Evolutionary conservation across 805 yeast species (phyloP), one percentile per base, ranked within the genome.

Genomic region (Lachancea dasiensis): DNA sequence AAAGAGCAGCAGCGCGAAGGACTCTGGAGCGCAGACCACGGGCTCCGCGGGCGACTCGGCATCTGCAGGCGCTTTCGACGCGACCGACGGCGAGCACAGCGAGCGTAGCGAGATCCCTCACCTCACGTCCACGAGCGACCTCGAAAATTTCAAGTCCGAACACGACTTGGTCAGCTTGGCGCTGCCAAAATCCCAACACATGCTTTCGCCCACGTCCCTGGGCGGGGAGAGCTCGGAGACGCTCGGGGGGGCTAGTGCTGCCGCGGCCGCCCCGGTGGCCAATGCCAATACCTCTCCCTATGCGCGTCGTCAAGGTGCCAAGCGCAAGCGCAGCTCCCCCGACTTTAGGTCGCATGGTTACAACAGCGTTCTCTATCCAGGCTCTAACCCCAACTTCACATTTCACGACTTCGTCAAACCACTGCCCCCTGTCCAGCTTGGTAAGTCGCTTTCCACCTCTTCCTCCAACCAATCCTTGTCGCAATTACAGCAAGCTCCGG

Each of bases 141-240:
- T 34, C 23, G 45, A 41, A 17, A 34, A 26, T 19, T 22, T 25
- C 19, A 23, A 31, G 13, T 16, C 34, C 8, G 28, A 34, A 17
- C 34, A 31, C 15, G 23, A 34, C 6, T 30, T 33, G 19, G 25
- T 42, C 17, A 15, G 23, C 27, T 32, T 42, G 14, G 27, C 38
- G 17, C n/a, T n/a, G n/a, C 36, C 31, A 3, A 37, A 27, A 11
- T 44, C 41, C 15, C 49, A 42, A 18, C 53, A 53, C 22, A 66
- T 79, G 28, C 64, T 74, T n/a, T 76, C 82, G 0, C 82, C 83
- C 23, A 71, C 77, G 27, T 75, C 81, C 3, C 64, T 77, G 45
- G 81, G 77, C 47, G 81, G 77, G 39, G 77, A 76, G 14, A 68
- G 72, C 4, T 71, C 79, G 0, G 81, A 76, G 38, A 67, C 74